phyloP scores from a whole-genome alignment of 2,329 filamentous ascomycete genomes.

The Alternaria arbusti region DNA sequence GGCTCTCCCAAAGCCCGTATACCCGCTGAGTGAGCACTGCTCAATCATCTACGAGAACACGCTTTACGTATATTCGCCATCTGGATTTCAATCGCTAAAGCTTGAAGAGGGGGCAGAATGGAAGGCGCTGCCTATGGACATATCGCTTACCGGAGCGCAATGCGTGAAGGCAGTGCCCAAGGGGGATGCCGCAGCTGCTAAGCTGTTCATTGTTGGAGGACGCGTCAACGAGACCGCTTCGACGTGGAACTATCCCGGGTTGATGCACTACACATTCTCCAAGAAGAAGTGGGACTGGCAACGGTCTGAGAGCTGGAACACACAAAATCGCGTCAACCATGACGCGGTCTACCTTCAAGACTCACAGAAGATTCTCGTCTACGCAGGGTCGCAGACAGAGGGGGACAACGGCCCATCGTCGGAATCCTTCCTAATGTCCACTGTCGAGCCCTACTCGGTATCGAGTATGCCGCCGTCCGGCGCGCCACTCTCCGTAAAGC shows the following conservation, averaged over 20 bases:
- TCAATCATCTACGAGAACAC: conserved; percentile 81
- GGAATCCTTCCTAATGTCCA: conserved; percentile 76
- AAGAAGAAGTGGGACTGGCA: conserved; percentile 66
- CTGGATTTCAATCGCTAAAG: conserved; percentile 76
- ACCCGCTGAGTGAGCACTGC: conserved; percentile 77
- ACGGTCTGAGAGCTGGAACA: conserved; percentile 56
- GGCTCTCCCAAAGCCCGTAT: conserved; percentile 73
- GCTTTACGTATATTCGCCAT: conserved; percentile 80
- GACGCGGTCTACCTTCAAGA: conserved; percentile 75
- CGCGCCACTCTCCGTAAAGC: conserved; percentile 69
- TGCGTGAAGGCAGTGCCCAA: conserved; percentile 75
- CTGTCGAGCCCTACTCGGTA: conserved; percentile 69
- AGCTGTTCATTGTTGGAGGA: conserved; percentile 83
- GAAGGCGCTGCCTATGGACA: conserved; percentile 69
- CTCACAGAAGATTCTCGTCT: conserved; percentile 76
- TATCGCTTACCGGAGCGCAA: conserved; percentile 73
- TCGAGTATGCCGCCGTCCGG: conserved; percentile 54
- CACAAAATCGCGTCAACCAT: conserved; percentile 76
- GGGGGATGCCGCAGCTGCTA: conserved; percentile 64
- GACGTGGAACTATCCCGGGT: conserved; percentile 67
- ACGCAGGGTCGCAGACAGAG: conserved; percentile 74
- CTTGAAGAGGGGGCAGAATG: conserved; percentile 75
- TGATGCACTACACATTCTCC: conserved; percentile 72
- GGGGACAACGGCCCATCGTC: conserved; percentile 63
- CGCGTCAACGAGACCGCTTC: conserved; percentile 43